Conservation (phyloP, 2,329 filamentous ascomycete genomes). For the Ophiostoma quercus region DNA sequence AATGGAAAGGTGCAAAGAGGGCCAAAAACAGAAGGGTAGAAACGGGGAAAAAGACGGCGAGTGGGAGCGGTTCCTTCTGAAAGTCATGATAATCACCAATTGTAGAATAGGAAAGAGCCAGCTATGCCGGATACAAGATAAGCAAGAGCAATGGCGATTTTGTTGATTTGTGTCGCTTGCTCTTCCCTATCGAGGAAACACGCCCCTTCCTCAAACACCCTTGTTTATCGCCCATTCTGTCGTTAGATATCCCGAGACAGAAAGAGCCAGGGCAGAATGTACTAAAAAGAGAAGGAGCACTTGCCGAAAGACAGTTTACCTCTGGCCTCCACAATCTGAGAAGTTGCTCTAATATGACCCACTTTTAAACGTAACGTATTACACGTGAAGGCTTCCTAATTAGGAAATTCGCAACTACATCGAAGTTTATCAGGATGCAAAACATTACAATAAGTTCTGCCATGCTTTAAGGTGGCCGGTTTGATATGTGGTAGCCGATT, state of each 20-base stretch:
- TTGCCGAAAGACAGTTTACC: no score
- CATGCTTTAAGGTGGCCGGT: no score
- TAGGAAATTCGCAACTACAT: not conserved
- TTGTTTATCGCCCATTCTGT: not conserved
- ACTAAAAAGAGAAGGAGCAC: not conserved
- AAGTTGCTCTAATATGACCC: not conserved
- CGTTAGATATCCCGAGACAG: not conserved
- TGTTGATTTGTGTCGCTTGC: not conserved
- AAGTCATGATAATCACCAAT: not conserved
- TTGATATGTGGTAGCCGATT: no score
- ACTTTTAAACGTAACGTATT: not conserved
- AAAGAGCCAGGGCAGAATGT: not conserved
- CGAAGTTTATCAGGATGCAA: not conserved
- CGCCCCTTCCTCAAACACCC: not conserved
- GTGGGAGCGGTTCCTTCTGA: not conserved
- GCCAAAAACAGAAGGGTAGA: not conserved
- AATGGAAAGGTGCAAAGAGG: not conserved
- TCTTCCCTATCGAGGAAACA: not conserved
- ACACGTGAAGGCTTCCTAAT: not conserved
- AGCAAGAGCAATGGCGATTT: not conserved
- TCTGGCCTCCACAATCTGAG: no score
- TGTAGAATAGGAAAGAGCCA: not conserved
- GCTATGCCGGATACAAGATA: not conserved
- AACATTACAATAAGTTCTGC: not conserved
- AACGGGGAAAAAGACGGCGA: no score